phyloP scores from a whole-genome alignment of 2,329 filamentous ascomycete species.

The Paraconiothyrium sp. region DNA sequence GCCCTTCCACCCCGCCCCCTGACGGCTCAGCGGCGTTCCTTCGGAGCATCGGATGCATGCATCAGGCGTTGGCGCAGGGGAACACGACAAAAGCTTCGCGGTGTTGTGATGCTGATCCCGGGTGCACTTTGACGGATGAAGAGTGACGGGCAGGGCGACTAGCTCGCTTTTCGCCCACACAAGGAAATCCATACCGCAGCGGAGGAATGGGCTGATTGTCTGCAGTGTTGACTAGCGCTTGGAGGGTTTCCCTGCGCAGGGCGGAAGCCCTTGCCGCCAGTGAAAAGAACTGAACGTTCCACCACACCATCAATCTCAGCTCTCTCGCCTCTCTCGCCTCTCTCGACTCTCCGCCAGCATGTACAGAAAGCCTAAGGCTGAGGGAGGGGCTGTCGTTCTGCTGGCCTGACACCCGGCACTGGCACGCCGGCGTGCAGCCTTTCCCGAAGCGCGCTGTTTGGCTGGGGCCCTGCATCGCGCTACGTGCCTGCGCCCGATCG shows the following conservation, averaged over 20 bases:
- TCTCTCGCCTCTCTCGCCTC: background rate
- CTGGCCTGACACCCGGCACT: slow-evolving; percentile 7
- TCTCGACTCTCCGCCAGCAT: slow-evolving; percentile 2
- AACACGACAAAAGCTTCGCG: slow-evolving; percentile 1
- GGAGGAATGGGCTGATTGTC: background rate
- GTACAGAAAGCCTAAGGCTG: slow-evolving; percentile 3
- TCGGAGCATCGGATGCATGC: background rate
- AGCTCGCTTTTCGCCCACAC: slow-evolving; percentile 5
- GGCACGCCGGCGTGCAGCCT: slow-evolving; percentile 15
- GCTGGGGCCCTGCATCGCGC: slow-evolving; percentile 20
- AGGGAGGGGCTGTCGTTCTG: slow-evolving; percentile 2
- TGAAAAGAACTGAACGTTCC: background rate
- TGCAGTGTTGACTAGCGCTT: slow-evolving; percentile 1
- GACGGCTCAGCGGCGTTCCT: background rate
- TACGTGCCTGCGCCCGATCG: slow-evolving; percentile 22
- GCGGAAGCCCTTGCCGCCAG: background rate
- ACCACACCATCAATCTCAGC: background rate
- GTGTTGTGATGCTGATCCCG: background rate
- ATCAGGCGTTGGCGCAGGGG: background rate
- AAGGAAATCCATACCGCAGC: slow-evolving; percentile 5
- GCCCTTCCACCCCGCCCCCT: slow-evolving; percentile 15
- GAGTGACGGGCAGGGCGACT: background rate
- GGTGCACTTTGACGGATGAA: background rate
- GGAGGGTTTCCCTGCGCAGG: background rate
- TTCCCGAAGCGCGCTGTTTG: slow-evolving; percentile 18